Percentiles rank a stretch among this genome's conserved stretches.
Evolutionary conservation across 1,284 basidiomycete species (phyloP).

Genomic region (Apiotrichum domesticum): DNA sequence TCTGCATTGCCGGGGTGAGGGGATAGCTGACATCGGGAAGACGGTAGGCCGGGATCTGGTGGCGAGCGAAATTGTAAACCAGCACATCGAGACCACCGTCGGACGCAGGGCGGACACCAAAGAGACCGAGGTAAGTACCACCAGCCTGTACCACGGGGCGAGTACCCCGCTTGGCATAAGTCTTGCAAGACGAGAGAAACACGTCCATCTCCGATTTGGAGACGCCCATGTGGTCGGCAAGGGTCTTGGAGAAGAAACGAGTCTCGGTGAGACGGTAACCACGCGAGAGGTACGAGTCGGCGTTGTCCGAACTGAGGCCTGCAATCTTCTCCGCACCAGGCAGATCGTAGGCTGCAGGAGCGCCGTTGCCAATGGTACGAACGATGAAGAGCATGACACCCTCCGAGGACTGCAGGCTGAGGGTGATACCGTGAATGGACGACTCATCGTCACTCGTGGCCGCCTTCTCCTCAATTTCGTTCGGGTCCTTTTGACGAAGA

Average conservation of each 20-base stretch:
- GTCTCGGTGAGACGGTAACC: conserved; percentile 52
- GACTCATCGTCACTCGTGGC: conserved; percentile 34
- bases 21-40: conserved; percentile 49
- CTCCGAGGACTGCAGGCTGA: conserved; percentile 39
- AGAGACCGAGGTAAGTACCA: conserved; percentile 51
- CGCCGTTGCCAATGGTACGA: conserved; percentile 45
- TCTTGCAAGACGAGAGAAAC: conserved; percentile 50
- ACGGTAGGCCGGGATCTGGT: conserved; percentile 53
- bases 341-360: conserved; percentile 27
- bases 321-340: conserved; percentile 24
- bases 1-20: conserved; percentile 45
- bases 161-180: conserved; percentile 51
- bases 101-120: conserved; percentile 49
- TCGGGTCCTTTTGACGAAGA: conserved; percentile 23
- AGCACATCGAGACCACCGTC: conserved; percentile 47
- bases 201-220: conserved; percentile 50
- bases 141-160: conserved; percentile 51
- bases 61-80: conserved; percentile 53
- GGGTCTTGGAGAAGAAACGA: conserved; percentile 49
- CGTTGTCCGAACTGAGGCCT: conserved; percentile 32
- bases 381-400: conserved; percentile 53
- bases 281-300: conserved; percentile 48
- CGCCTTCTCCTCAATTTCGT: conserved; percentile 25
- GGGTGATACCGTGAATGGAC: conserved; percentile 45
- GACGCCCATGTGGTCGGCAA: conserved; percentile 50